Evolutionary conservation across 192 early-diverging fungal species (phyloP).

Genomic region (Polychytrium aggregatum): DNA sequence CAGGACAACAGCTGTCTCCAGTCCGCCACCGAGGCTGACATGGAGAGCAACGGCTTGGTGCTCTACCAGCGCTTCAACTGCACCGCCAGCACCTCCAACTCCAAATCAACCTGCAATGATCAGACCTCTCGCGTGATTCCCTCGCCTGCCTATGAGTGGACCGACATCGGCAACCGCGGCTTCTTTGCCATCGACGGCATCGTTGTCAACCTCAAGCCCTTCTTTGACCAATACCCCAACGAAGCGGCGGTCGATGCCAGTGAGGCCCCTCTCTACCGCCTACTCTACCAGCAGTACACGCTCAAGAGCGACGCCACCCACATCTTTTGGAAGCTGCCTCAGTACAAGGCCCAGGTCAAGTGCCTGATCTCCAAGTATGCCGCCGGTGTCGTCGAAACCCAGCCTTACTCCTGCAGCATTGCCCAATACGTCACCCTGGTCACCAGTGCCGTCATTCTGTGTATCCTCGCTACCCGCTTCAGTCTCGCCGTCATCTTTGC

Average conservation of each 20-base stretch:
- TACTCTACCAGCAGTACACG: conserved; percentile 47
- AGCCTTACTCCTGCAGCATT: conserved; percentile 11
- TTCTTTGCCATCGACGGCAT: conserved; percentile 8
- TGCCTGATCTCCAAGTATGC: conserved; percentile 19
- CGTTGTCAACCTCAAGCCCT: conserved; percentile 14
- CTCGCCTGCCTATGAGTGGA: conserved; percentile 14
- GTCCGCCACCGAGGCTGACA: too few species aligned
- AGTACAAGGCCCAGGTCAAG: neutral
- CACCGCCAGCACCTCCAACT: too few species aligned
- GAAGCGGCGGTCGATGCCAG: conserved; percentile 9
- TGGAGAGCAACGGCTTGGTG: too few species aligned
- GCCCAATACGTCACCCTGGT: conserved; percentile 11
- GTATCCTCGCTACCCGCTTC: conserved; percentile 28
- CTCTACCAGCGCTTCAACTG: too few species aligned
- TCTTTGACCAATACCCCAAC: conserved; percentile 5
- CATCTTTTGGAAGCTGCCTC: neutral
- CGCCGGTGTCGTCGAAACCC: conserved; percentile 10
- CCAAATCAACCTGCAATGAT: too few species aligned
- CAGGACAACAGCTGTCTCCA: too few species aligned
- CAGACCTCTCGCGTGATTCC: too few species aligned
- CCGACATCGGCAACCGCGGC: conserved; percentile 5
- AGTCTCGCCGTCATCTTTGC: conserved; percentile 30
- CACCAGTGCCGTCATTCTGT: conserved; percentile 14
- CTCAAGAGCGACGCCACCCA: conserved; percentile 49
- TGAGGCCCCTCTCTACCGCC: conserved; percentile 46